These are phyloP conservation scores for Angomonas deanei DNA, from an alignment of 208 protist genomes.

Conservation along the genomic window DNA sequence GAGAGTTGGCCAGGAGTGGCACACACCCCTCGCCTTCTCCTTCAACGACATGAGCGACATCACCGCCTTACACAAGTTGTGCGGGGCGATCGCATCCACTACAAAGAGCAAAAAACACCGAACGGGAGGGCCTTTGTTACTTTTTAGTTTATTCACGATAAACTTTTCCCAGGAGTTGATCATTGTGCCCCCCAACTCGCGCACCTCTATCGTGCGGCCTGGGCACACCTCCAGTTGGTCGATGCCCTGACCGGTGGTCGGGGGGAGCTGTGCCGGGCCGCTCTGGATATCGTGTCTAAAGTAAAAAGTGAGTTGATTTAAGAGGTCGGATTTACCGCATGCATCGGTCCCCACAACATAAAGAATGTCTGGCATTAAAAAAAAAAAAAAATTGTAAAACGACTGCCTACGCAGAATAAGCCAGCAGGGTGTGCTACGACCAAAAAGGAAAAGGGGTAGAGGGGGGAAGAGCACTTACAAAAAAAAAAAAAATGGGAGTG, in stretches of 20 bases:
- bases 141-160: conserved; percentile 22
- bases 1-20: conserved; percentile 43
- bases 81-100: conserved; percentile 52
- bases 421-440: too few species aligned
- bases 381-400: too few species aligned
- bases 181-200: conserved; percentile 63
- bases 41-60: conserved; percentile 34
- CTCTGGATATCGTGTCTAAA: conserved; percentile 17
- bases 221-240: conserved; percentile 19
- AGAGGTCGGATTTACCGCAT: conserved; percentile 64
- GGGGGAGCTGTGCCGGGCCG: conserved; percentile 17
- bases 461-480: neutral
- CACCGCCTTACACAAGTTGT: conserved; percentile 41
- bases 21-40: conserved; percentile 18
- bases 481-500: neutral
- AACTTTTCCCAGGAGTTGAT: conserved; percentile 61
- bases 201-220: conserved; percentile 30
- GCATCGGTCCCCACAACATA: conserved; percentile 69
- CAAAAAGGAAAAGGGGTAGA: neutral
- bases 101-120: conserved; percentile 51
- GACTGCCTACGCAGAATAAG: too few species aligned
- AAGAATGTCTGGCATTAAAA: conserved; percentile 14
- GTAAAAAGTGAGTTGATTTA: conserved; percentile 44
- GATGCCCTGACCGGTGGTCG: conserved; percentile 74
- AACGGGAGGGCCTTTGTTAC: neutral